These are phyloP conservation scores for Citrus inodora DNA, from an alignment of 345 rosid genomes.

Conservation along the genomic window DNA sequence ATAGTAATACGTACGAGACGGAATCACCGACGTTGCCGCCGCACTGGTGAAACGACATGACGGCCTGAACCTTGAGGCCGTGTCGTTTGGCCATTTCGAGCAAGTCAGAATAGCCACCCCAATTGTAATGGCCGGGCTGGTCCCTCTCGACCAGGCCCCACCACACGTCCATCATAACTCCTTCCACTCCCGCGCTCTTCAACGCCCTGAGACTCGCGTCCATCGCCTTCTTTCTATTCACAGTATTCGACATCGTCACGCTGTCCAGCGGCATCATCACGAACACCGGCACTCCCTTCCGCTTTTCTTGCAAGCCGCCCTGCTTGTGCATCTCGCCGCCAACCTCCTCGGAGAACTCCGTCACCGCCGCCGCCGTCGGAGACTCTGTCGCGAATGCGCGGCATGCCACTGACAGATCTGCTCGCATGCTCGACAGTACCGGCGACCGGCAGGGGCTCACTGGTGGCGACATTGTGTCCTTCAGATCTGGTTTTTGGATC, in stretches of 20 bases:
- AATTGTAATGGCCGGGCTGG: constrained; percentile 69
- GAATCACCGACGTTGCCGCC: constrained; percentile 99
- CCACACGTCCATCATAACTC: constrained; percentile 98
- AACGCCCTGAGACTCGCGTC: constrained; percentile 88
- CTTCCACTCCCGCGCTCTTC: constrained; percentile 96
- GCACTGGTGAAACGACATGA: constrained; percentile 98
- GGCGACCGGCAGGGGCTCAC: constrained; percentile 67
- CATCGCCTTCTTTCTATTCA: constrained; percentile 92
- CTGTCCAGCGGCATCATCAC: constrained; percentile 99
- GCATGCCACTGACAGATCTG: constrained; percentile 70
- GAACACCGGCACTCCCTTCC: constrained; percentile 80
- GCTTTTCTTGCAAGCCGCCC: constrained; percentile 31
- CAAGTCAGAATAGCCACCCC: constrained; percentile 94
- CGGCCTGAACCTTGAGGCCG: constrained; percentile 96
- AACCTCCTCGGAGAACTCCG: constrained; percentile 19
- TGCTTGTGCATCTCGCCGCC: constrained; percentile 26
- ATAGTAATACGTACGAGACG: constrained; percentile 52
- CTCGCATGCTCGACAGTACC: constrained; percentile 34
- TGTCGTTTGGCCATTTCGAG: constrained; percentile 83
- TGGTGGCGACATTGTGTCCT: constrained; percentile 49
- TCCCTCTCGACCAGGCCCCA: constrained; percentile 99
- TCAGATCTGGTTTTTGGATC: constrained; percentile 22
- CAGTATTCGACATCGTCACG: constrained; percentile 71
- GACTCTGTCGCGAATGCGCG: constrained; percentile 46
- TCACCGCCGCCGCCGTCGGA: not conserved